Conservation (phyloP, 2,329 filamentous ascomycete species). For the Trichoderma cornu-damae region DNA sequence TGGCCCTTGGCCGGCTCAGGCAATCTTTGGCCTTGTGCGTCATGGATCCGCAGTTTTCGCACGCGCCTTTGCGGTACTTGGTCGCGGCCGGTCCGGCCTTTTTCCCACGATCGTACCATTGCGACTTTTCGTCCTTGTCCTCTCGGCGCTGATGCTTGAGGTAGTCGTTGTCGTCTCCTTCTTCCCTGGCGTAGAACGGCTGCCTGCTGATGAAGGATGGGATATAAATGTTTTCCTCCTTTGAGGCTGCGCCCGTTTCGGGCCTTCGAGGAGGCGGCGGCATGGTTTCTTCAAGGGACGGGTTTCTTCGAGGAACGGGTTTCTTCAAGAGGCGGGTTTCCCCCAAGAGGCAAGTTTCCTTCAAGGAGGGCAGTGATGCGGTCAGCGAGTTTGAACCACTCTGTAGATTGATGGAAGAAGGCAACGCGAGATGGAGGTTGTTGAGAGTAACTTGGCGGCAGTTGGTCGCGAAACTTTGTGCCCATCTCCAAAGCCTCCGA, state of each 20-base stretch:
- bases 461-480: too few species aligned
- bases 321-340: background rate
- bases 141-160: conserved; percentile 83
- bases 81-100: conserved; percentile 82
- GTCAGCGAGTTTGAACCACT: too few species aligned
- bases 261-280: conserved; percentile 33
- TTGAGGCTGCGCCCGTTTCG: conserved; percentile 46
- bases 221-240: conserved; percentile 98
- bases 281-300: conserved; percentile 1
- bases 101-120: conserved; percentile 91
- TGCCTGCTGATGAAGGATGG: conserved; percentile 97
- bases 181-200: conserved; percentile 85
- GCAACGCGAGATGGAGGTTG: too few species aligned
- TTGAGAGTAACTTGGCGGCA: too few species aligned
- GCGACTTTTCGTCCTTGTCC: conserved; percentile 62
- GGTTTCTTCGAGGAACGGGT: background rate
- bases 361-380: too few species aligned
- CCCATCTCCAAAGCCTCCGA: too few species aligned
- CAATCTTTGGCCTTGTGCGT: conserved; percentile 95
- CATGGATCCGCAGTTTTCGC: conserved; percentile 97
- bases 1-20: conserved; percentile 78
- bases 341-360: background rate
- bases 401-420: too few species aligned
- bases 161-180: conserved; percentile 76
- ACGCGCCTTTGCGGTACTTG: conserved; percentile 96